Evolutionary conservation across 208 protist species (phyloP).

Genomic region (Trypanosoma congolense): DNA sequence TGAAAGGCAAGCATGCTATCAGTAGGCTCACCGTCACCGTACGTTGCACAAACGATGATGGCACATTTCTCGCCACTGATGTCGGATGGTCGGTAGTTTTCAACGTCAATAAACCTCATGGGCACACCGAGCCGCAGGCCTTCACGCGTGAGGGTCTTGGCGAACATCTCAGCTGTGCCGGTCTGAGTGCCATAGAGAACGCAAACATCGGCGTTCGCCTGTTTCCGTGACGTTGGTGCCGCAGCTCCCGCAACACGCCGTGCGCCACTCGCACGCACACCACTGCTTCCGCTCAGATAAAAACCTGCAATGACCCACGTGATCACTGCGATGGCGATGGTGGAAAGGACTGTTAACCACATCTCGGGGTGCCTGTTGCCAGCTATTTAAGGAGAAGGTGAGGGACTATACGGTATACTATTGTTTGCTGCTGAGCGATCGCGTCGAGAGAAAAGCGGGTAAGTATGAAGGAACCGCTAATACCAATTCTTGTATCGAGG

Average conservation of each 20-base stretch:
- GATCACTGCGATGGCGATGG: slow-evolving; percentile 3
- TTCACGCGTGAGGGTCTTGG: slow-evolving; percentile 76
- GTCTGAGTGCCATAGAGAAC: slow-evolving; percentile 88
- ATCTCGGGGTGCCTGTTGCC: too few species aligned
- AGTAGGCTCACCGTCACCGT: slow-evolving; percentile 89
- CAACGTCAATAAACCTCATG: slow-evolving; percentile 49
- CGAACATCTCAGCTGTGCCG: slow-evolving; percentile 88
- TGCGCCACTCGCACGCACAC: neutral
- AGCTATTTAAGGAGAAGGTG: too few species aligned
- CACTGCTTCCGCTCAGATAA: neutral
- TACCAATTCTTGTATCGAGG: too few species aligned
- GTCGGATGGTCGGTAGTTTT: slow-evolving; percentile 58
- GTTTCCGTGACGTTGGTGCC: neutral
- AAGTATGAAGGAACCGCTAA: too few species aligned
- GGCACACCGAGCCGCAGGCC: slow-evolving; percentile 59
- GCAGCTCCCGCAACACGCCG: neutral
- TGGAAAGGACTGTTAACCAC: too few species aligned
- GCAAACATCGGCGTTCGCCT: slow-evolving; percentile 39
- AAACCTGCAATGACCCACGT: neutral
- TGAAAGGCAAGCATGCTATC: slow-evolving; percentile 88
- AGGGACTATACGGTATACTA: too few species aligned
- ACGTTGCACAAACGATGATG: slow-evolving; percentile 83
- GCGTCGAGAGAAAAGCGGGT: too few species aligned
- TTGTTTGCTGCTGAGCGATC: too few species aligned
- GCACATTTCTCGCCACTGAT: slow-evolving; percentile 66